Evolutionary conservation across 2,329 filamentous ascomycete species (phyloP).

Genomic region (Trematosphaeria pertusa): DNA sequence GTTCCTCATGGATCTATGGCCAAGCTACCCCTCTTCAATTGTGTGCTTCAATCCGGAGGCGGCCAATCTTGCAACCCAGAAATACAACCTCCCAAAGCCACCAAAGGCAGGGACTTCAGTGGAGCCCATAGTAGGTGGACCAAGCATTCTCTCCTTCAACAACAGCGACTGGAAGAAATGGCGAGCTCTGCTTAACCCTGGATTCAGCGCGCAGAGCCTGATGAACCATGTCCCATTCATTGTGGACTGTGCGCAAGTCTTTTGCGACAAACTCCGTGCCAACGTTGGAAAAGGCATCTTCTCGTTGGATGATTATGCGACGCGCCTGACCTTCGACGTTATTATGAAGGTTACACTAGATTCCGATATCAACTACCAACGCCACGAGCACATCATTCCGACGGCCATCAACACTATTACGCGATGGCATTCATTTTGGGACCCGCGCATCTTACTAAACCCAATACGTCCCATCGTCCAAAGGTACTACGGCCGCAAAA

Average conservation of each 20-base stretch:
- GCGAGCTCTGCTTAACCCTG: conserved; percentile 21
- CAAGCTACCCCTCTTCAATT: conserved; percentile 4
- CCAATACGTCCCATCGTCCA: conserved; percentile 14
- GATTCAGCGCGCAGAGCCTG: conserved; percentile 19
- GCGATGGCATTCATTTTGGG: conserved; percentile 20
- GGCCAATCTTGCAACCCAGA: conserved; percentile 1
- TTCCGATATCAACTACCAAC: conserved; percentile 9
- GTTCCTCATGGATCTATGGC: conserved; percentile 18
- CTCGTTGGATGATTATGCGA: conserved; percentile 9
- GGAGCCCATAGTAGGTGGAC: conserved; percentile 13
- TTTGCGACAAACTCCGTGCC: conserved; percentile 9
- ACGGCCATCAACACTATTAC: conserved; percentile 10
- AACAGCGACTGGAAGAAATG: conserved; percentile 17
- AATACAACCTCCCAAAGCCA: conserved; percentile 10
- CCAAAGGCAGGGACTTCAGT: not conserved
- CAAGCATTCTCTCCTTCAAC: conserved; percentile 16
- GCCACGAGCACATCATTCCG: conserved; percentile 2
- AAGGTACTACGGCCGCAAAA: conserved; percentile 5
- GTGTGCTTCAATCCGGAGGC: conserved; percentile 10
- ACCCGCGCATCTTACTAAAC: conserved; percentile 10
- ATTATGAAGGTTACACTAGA: conserved; percentile 13
- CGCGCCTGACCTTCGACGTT: conserved; percentile 11
- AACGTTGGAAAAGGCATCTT: not conserved
- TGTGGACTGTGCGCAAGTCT: conserved; percentile 9
- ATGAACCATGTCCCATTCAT: conserved; percentile 10